Base-by-base conservation (phyloP, 371 early-diverging fungal genomes). In the Mortierella sp. region DNA sequence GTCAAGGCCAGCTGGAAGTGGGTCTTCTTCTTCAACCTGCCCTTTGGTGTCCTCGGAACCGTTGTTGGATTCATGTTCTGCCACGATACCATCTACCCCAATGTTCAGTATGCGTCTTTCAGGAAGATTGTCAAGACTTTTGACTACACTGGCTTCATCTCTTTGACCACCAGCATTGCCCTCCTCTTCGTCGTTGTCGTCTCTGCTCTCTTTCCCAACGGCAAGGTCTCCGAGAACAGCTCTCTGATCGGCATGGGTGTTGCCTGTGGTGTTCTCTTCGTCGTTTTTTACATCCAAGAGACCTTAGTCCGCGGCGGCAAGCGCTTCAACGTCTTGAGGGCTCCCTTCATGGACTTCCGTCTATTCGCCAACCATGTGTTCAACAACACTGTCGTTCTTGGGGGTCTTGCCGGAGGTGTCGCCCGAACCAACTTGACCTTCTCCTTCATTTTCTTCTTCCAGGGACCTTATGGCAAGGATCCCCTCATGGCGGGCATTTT, bases 21-120 rank as follows among this genome's bases (percentile, higher is more conserved):
- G 84, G 81, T 84, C 54, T 84, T 84, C 76, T 84, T 84, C 76
- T 84, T 84, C 81, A 84, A 84, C 81, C 14, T 84, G 50, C 84
- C 84, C 52, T 84, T 84, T 71, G 84, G 84, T 21, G 84, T 76
- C 10, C 13, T 84, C 5, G 84, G 84, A 31, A 84, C 84, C 26
- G 10, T 84, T 60, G 76, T 71, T 5, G 84, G 84, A 26, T 80
- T 84, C 75, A 11, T n/a, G 42, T 84, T 84, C 70, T 84, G 84
- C 76, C 84, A 84, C 42, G 84, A 84, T 47, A 84, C 81, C 57
- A 72, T 84, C 57, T 84, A 80, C 28, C 57, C 80, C 28, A 71
- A 84, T 28, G 84, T 84, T 42, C 63, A 84, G 70, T 84, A 84
- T 70, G 80, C 84, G 16, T 42, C 68, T 21, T 77, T 80, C 73